A percentile compares a stretch with the other conserved stretches of the same genome.
These are phyloP conservation scores for Cokeromyces recurvatus DNA, from an alignment of 371 early-diverging fungal genomes.

Conservation along the genomic window DNA sequence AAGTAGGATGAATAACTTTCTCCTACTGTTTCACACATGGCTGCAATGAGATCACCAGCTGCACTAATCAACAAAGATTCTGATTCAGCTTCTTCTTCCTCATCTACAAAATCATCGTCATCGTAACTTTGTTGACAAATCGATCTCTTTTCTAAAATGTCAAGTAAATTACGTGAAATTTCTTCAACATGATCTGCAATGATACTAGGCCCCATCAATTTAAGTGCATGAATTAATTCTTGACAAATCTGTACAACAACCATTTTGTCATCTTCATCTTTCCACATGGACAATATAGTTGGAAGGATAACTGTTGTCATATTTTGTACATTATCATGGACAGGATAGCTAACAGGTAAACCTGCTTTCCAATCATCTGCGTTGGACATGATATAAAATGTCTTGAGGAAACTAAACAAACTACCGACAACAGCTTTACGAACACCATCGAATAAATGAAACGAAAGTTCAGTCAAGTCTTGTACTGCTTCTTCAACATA, in stretches of 20 bases:
- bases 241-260: slow-evolving; percentile 75
- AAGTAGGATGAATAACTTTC: slow-evolving; percentile 69
- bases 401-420: slow-evolving; percentile 73
- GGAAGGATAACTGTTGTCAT: slow-evolving; percentile 69
- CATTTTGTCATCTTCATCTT: slow-evolving; percentile 80
- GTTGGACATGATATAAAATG: slow-evolving; percentile 66
- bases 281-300: slow-evolving; percentile 64
- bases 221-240: slow-evolving; percentile 66
- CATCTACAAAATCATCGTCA: slow-evolving; percentile 70
- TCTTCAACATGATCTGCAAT: slow-evolving; percentile 64
- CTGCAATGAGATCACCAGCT: slow-evolving; percentile 81
- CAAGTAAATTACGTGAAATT: slow-evolving; percentile 54
- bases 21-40: slow-evolving; percentile 71
- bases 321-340: slow-evolving; percentile 71
- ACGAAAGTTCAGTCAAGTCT: slow-evolving; percentile 57
- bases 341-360: slow-evolving; percentile 57
- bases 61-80: slow-evolving; percentile 78
- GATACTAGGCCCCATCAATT: slow-evolving; percentile 74
- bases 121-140: slow-evolving; percentile 78
- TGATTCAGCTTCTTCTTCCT: slow-evolving; percentile 80
- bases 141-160: slow-evolving; percentile 77
- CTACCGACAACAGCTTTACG: slow-evolving; percentile 73
- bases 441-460: slow-evolving; percentile 76
- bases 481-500: slow-evolving; percentile 72
- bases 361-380: slow-evolving; percentile 70